Conservation (phyloP, 2,329 filamentous ascomycete species). For the Dryadomyces quercivorus region DNA sequence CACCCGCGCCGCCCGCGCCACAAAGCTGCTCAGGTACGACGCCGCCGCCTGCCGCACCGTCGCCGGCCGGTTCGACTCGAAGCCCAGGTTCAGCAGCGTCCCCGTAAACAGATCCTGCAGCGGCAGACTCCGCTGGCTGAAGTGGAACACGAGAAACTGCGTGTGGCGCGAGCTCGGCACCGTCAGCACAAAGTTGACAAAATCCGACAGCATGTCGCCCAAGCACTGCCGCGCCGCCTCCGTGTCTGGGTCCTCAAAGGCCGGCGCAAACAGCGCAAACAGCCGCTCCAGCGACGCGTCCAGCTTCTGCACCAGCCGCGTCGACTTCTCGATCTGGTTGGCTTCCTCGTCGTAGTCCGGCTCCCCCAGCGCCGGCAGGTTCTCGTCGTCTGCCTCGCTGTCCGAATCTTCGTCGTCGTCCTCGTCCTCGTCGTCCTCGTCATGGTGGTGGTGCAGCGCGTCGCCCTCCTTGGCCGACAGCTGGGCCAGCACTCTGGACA, state of each 20-base stretch:
- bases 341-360: slow-evolving; percentile 51
- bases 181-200: slow-evolving; percentile 76
- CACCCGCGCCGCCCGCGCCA: slow-evolving; percentile 78
- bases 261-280: slow-evolving; percentile 68
- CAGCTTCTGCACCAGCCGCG: slow-evolving; percentile 78
- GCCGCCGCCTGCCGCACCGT: slow-evolving; percentile 74
- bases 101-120: slow-evolving; percentile 76
- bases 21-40: slow-evolving; percentile 88
- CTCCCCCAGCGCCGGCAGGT: slow-evolving; percentile 58
- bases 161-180: slow-evolving; percentile 87
- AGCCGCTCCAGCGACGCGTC: slow-evolving; percentile 81
- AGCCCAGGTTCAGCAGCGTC: slow-evolving; percentile 60
- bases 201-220: slow-evolving; percentile 71
- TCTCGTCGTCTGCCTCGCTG: slow-evolving; percentile 44
- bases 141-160: slow-evolving; percentile 93
- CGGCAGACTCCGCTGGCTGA: slow-evolving; percentile 67
- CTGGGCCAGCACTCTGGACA: slow-evolving; percentile 56
- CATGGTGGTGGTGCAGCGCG: neutral
- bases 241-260: slow-evolving; percentile 57
- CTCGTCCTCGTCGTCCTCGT: neutral
- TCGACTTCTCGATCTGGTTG: slow-evolving; percentile 56
- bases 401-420: slow-evolving; percentile 20
- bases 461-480: slow-evolving; percentile 19
- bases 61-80: slow-evolving; percentile 57
- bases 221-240: slow-evolving; percentile 61